Evolutionary conservation across 768 basidiomycete genomes (phyloP).

Genomic region (Nidularia pulvinata): DNA sequence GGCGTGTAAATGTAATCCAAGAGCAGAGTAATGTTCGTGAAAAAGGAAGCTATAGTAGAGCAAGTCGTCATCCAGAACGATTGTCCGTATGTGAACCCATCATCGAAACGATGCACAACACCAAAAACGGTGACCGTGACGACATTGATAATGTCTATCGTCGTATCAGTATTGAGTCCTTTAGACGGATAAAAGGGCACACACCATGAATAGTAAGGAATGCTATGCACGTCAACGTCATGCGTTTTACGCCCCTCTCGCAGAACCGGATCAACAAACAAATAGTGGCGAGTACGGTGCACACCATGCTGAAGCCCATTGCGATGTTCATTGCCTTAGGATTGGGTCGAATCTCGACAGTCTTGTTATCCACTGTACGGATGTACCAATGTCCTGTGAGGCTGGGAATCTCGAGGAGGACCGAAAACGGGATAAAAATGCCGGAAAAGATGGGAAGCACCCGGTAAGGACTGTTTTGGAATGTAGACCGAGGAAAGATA

Average conservation of each 20-base stretch:
- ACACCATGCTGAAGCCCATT: conserved; percentile 65
- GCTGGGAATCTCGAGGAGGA: conserved; percentile 82
- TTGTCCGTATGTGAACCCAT: conserved; percentile 70
- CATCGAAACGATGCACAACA: conserved; percentile 54
- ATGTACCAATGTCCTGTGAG: conserved; percentile 78
- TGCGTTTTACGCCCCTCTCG: conserved; percentile 60
- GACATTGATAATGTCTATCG: conserved; percentile 74
- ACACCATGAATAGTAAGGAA: conserved; percentile 72
- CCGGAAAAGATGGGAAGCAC: conserved; percentile 66
- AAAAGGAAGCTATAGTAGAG: conserved; percentile 64
- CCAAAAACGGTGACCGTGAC: conserved; percentile 59
- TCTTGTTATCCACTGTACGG: conserved; percentile 41
- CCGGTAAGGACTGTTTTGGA: conserved; percentile 51
- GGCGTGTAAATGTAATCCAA: conserved; percentile 57
- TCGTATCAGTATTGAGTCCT: not conserved
- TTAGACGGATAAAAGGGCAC: conserved; percentile 11
- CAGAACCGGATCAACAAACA: conserved; percentile 72
- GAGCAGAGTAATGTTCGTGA: conserved; percentile 69
- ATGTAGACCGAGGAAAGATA: not conserved
- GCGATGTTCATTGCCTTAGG: conserved; percentile 58
- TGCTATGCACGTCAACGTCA: conserved; percentile 64
- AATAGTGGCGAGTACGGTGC: conserved; percentile 66
- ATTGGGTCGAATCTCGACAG: conserved; percentile 50
- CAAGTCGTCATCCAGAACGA: conserved; percentile 81
- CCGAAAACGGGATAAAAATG: conserved; percentile 71